Conservation (phyloP, 495 filamentous ascomycete species). For the Hypoxylon fragiforme region DNA sequence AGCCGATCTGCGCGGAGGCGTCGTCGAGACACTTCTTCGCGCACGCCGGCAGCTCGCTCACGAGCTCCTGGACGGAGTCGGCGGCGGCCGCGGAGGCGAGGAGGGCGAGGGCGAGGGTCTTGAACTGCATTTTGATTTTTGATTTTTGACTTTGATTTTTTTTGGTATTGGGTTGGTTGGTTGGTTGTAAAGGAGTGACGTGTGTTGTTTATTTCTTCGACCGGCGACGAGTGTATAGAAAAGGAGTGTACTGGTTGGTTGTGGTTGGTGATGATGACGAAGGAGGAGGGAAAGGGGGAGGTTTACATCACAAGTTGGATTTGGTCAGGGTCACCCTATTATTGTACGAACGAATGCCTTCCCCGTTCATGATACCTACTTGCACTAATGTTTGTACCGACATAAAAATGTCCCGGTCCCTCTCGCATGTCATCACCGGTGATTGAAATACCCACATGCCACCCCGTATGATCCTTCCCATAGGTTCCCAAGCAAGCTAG, state of each 20-base stretch:
- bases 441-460: constrained; percentile 27
- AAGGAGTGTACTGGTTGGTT: not conserved
- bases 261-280: not conserved
- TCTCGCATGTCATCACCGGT: constrained; percentile 1
- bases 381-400: not conserved
- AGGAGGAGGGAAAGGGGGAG: not conserved
- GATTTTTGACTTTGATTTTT: constrained; percentile 18
- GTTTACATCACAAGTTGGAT: constrained; percentile 19
- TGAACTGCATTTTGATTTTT: constrained; percentile 32
- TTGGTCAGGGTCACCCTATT: not conserved
- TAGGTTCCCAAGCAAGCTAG: too few species aligned
- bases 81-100: constrained; percentile 24
- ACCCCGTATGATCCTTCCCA: constrained; percentile 6
- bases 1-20: constrained; percentile 26
- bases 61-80: constrained; percentile 21
- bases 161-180: constrained; percentile 2
- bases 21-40: constrained; percentile 33
- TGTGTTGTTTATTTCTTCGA: not conserved
- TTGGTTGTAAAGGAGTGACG: constrained; percentile 7
- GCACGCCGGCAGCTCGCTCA: constrained; percentile 33
- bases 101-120: constrained; percentile 21
- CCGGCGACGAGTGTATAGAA: not conserved
- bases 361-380: not conserved
- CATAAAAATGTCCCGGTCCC: constrained; percentile 4
- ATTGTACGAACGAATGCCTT: constrained; percentile 1